phyloP scores from a whole-genome alignment of 2,329 filamentous ascomycete species.

The Leptographium procerum region DNA sequence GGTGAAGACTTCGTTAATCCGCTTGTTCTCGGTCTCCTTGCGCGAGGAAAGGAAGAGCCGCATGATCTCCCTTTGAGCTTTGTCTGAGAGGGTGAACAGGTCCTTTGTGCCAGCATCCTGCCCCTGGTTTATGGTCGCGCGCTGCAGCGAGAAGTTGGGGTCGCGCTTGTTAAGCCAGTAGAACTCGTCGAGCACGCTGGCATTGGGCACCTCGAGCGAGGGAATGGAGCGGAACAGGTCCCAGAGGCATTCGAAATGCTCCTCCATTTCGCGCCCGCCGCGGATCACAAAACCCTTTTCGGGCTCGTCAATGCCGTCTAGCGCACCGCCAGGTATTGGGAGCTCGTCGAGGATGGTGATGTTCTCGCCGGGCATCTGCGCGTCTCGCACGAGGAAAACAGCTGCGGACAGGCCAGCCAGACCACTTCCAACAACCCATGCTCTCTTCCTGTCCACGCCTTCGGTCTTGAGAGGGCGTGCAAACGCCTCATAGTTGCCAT shows the following conservation, averaged over 20 bases:
- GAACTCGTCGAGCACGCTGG: conserved; percentile 20
- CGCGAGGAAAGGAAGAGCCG: conserved; percentile 19
- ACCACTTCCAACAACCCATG: conserved; percentile 24
- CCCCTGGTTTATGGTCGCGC: conserved; percentile 18
- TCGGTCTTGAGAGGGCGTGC: conserved; percentile 13
- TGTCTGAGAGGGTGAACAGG: conserved; percentile 18
- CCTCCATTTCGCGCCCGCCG: conserved; percentile 22
- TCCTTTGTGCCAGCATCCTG: conserved; percentile 16
- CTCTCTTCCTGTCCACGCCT: conserved; percentile 14
- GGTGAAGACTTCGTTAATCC: conserved; percentile 18
- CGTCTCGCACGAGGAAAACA: conserved; percentile 24
- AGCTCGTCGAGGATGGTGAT: conserved; percentile 24
- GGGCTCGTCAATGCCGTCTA: conserved; percentile 18
- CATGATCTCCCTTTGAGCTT: conserved; percentile 20
- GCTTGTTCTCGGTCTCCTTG: conserved; percentile 17
- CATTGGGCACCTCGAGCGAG: conserved; percentile 16
- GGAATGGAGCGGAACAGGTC: conserved; percentile 20
- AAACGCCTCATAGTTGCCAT: conserved; percentile 15
- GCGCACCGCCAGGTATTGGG: conserved; percentile 18
- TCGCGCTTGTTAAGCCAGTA: conserved; percentile 20
- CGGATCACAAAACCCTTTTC: conserved; percentile 24
- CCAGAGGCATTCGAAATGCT: conserved; percentile 21
- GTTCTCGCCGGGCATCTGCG: conserved; percentile 19
- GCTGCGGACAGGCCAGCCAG: conserved; percentile 23
- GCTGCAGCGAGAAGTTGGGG: conserved; percentile 16